phyloP scores from a whole-genome alignment of 2,329 filamentous ascomycete genomes.

The Colletotrichum cuscutae region DNA sequence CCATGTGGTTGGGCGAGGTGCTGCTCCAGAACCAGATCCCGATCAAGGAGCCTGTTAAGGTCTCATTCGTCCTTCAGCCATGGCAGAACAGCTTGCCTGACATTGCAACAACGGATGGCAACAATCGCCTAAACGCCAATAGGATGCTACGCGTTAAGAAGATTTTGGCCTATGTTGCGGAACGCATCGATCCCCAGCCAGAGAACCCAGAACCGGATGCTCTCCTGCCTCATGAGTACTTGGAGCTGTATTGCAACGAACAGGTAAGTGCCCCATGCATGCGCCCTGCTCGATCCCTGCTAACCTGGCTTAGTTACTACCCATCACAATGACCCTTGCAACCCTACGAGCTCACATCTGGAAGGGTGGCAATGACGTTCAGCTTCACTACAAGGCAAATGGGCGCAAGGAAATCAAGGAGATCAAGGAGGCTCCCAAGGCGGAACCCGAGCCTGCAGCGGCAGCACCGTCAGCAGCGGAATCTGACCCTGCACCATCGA shows the following conservation, averaged over 20 bases:
- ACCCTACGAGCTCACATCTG: slow-evolving; percentile 92
- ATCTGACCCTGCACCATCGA: slow-evolving; percentile 19
- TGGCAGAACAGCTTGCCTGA: slow-evolving; percentile 79
- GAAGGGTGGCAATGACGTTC: slow-evolving; percentile 93
- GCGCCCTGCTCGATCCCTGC: neutral
- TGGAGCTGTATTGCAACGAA: slow-evolving; percentile 95
- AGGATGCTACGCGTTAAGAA: slow-evolving; percentile 96
- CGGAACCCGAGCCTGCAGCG: slow-evolving; percentile 36
- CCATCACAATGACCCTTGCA: slow-evolving; percentile 89
- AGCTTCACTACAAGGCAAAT: slow-evolving; percentile 91
- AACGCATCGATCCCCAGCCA: slow-evolving; percentile 83
- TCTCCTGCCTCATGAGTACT: slow-evolving; percentile 87
- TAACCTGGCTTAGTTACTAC: slow-evolving; percentile 64
- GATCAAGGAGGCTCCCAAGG: slow-evolving; percentile 69
- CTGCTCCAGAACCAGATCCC: slow-evolving; percentile 85
- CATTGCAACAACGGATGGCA: slow-evolving; percentile 80
- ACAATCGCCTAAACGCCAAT: slow-evolving; percentile 94
- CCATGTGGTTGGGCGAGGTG: slow-evolving; percentile 92
- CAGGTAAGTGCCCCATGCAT: slow-evolving; percentile 68
- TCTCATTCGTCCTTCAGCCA: slow-evolving; percentile 92
- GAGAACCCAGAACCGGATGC: slow-evolving; percentile 67
- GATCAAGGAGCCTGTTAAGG: slow-evolving; percentile 91
- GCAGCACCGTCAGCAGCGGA: neutral
- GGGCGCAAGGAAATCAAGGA: slow-evolving; percentile 87
- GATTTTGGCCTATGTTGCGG: slow-evolving; percentile 90